These are phyloP conservation scores for Termitomyces sp. DNA, from an alignment of 768 basidiomycete genomes.

Conservation along the genomic window DNA sequence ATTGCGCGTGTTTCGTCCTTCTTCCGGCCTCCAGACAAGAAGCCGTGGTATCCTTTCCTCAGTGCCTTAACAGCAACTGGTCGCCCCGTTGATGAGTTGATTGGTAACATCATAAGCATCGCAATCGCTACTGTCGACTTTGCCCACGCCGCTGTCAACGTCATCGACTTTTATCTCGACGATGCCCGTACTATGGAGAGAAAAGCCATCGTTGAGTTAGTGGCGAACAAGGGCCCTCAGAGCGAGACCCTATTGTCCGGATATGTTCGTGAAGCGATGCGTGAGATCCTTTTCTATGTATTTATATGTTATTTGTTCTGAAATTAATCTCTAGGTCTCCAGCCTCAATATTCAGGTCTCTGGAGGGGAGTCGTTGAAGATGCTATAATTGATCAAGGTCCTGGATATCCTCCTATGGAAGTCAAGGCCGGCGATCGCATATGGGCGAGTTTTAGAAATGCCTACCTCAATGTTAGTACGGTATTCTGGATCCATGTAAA, in stretches of 20 bases:
- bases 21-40: constrained; percentile 15
- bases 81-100: constrained; percentile 33
- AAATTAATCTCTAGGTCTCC: constrained; percentile 21
- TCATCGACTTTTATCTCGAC: constrained; percentile 50
- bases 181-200: constrained; percentile 32
- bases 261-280: constrained; percentile 48
- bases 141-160: constrained; percentile 41
- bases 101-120: constrained; percentile 39
- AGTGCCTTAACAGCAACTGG: constrained; percentile 27
- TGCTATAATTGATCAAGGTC: constrained; percentile 28
- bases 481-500: neutral
- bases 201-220: constrained; percentile 30
- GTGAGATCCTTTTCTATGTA: constrained; percentile 17
- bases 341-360: constrained; percentile 36
- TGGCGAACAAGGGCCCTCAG: constrained; percentile 22
- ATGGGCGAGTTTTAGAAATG: constrained; percentile 35
- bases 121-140: constrained; percentile 43
- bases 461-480: constrained; percentile 32
- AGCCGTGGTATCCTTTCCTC: constrained; percentile 35
- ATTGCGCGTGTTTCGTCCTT: constrained; percentile 1
- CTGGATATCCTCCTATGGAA: constrained; percentile 24
- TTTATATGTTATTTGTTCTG: neutral
- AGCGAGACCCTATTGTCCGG: constrained; percentile 34
- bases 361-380: constrained; percentile 30
- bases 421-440: constrained; percentile 36